Base-by-base conservation (phyloP, 345 rosid species). In the Rhodamnia rubescens region DNA sequence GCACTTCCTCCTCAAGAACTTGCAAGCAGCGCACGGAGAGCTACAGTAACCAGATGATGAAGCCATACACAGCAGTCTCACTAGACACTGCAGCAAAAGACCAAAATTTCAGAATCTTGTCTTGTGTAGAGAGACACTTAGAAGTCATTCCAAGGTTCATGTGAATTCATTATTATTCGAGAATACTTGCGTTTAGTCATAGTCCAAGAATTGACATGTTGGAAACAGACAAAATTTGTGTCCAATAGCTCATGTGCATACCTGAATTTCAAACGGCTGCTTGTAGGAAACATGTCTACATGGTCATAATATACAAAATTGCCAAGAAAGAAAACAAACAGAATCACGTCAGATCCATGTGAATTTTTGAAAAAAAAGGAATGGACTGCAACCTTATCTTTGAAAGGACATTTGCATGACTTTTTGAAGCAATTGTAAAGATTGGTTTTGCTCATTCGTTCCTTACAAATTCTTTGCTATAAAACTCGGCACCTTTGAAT, bases 1-100 rank as follows among this genome's bases (percentile, higher is more conserved):
- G 88, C 95, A 92, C 87, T 92, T 92, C 82, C 95, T 90, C 89
- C 95, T 86, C 52, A 92, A 83, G 90, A 91, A 91, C 88, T 92
- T 92, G 95, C 95, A 92, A 87, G 92, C 95, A n/a, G 95, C 95
- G 81, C 95, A 92, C 32, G 95, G 95, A 64, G 93, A 89, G 69
- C 89, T 92, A 80, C 91, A 89, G 40, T 90, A 90, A 89, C 91
- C 90, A n/a, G 80, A 69, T 36, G 80, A 69, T 36, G 80, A 69
- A 69, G 80, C 80, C 80, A 69, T 69, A 5, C 10, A 36, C 42
- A 69, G 40, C 21, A 32, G 80, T 8, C 47, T 69, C 47, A 36
- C 80, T 10, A 20, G 80, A 20, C 47, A 40, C 80, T 69, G 80
- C 80, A 36, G 36, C 47, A 42, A 69, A 69, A 69, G 80, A 69